Percentiles rank a stretch among this genome's conserved stretches.
phyloP scores from a whole-genome alignment of 2,329 filamentous ascomycete species.

The Sporothrix humicola region DNA sequence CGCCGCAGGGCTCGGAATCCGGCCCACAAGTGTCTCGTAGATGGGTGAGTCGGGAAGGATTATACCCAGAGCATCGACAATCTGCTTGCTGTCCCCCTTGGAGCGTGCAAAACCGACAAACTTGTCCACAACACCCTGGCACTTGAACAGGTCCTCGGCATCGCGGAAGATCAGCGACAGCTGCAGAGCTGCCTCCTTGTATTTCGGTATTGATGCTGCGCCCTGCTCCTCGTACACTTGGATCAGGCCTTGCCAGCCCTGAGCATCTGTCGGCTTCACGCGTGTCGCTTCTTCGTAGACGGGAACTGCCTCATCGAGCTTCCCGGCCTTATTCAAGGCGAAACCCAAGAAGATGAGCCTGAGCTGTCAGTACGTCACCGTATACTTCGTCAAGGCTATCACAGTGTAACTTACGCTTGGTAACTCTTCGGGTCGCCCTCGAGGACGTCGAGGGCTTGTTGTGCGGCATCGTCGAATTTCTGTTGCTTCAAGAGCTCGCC shows the following conservation, averaged over 20 bases:
- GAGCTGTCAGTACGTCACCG: not conserved
- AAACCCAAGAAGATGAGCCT: slow-evolving; percentile 83
- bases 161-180: slow-evolving; percentile 77
- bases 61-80: slow-evolving; percentile 75
- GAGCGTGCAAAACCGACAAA: slow-evolving; percentile 75
- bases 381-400: no score
- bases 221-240: slow-evolving; percentile 83
- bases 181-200: slow-evolving; percentile 73
- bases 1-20: slow-evolving; percentile 76
- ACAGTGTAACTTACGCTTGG: slow-evolving; percentile 63
- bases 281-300: slow-evolving; percentile 75
- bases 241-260: slow-evolving; percentile 89
- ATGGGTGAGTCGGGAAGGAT: slow-evolving; percentile 80
- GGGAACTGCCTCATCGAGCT: slow-evolving; percentile 73
- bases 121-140: slow-evolving; percentile 75
- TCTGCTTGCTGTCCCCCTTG: slow-evolving; percentile 73
- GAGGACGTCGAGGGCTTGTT: slow-evolving; percentile 71
- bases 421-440: slow-evolving; percentile 78
- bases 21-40: slow-evolving; percentile 82
- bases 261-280: slow-evolving; percentile 75
- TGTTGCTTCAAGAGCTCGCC: slow-evolving; percentile 77
- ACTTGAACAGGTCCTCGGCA: slow-evolving; percentile 67
- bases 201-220: slow-evolving; percentile 70
- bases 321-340: slow-evolving; percentile 76
- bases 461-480: slow-evolving; percentile 77